These are phyloP conservation scores for Cryphonectria japonica DNA, from an alignment of 2,329 filamentous ascomycete genomes.

Conservation along the genomic window DNA sequence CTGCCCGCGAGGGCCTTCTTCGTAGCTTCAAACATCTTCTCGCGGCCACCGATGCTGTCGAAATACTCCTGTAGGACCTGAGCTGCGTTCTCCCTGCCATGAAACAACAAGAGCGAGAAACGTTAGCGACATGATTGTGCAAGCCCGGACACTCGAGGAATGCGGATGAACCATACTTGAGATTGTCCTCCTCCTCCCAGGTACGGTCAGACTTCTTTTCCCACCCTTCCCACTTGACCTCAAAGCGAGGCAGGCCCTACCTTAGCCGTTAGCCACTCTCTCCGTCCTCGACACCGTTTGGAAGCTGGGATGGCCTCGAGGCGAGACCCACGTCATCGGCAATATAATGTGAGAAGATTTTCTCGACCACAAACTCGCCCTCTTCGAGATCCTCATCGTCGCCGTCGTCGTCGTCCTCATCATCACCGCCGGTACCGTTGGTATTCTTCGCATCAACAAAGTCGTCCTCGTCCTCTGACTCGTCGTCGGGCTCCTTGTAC, in stretches of 20 bases:
- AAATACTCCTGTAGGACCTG: slow-evolving; percentile 70
- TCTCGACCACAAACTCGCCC: slow-evolving; percentile 68
- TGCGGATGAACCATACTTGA: slow-evolving; percentile 49
- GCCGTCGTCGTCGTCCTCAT: slow-evolving; percentile 33
- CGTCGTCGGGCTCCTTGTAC: slow-evolving; percentile 30
- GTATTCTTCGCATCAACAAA: slow-evolving; percentile 14
- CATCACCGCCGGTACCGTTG: slow-evolving; percentile 28
- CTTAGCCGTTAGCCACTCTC: slow-evolving; percentile 11
- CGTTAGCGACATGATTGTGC: not conserved
- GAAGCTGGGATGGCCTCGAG: not conserved
- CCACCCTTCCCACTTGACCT: slow-evolving; percentile 83
- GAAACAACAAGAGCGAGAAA: slow-evolving; percentile 17
- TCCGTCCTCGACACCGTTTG: not conserved
- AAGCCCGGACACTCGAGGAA: not conserved
- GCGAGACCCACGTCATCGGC: slow-evolving; percentile 53
- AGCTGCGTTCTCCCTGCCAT: slow-evolving; percentile 56
- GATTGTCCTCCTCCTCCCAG: slow-evolving; percentile 78
- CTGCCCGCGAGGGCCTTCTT: slow-evolving; percentile 55
- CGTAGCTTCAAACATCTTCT: slow-evolving; percentile 56
- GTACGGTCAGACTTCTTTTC: slow-evolving; percentile 71
- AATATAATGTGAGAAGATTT: slow-evolving; percentile 69
- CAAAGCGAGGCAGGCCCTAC: slow-evolving; percentile 60
- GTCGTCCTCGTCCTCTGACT: slow-evolving; percentile 35
- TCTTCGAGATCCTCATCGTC: slow-evolving; percentile 36
- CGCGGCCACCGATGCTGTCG: slow-evolving; percentile 63